Evolutionary conservation across 1,284 basidiomycete species (phyloP).

Genomic region (Moesziomyces antarcticus): DNA sequence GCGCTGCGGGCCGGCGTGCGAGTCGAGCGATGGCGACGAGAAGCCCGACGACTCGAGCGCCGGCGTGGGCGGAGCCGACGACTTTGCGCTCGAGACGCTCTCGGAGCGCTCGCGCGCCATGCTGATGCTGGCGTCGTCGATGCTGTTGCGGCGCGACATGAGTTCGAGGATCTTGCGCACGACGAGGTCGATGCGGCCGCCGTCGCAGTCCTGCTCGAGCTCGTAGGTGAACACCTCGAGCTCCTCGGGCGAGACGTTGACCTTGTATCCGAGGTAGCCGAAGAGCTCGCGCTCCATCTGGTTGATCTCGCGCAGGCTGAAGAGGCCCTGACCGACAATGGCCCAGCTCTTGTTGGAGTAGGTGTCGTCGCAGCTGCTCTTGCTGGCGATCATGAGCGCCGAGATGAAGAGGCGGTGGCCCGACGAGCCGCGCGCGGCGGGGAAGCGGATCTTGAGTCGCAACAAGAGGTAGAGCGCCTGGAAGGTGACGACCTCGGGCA

Average conservation of each 20-base stretch:
- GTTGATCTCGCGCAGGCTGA: slow-evolving; percentile 66
- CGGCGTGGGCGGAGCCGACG: slow-evolving; percentile 30
- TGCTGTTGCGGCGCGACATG: slow-evolving; percentile 36
- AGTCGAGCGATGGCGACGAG: slow-evolving; percentile 43
- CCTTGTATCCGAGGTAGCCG: slow-evolving; percentile 65
- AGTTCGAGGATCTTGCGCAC: slow-evolving; percentile 33
- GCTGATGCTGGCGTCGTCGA: slow-evolving; percentile 10
- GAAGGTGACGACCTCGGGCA: slow-evolving; percentile 64
- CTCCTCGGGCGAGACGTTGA: slow-evolving; percentile 61
- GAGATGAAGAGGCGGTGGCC: slow-evolving; percentile 68
- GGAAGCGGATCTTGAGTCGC: slow-evolving; percentile 66
- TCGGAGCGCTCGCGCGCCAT: slow-evolving; percentile 34
- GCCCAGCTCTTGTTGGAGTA: slow-evolving; percentile 68
- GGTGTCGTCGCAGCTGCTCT: slow-evolving; percentile 67
- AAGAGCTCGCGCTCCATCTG: slow-evolving; percentile 68
- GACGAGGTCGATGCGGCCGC: slow-evolving; percentile 36
- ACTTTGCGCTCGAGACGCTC: slow-evolving; percentile 37
- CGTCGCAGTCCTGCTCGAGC: slow-evolving; percentile 48
- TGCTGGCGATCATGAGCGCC: slow-evolving; percentile 67
- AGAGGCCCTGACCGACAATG: slow-evolving; percentile 67
- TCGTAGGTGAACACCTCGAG: slow-evolving; percentile 58
- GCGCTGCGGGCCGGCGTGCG: slow-evolving; percentile 39
- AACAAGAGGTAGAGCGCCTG: slow-evolving; percentile 64
- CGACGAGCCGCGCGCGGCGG: slow-evolving; percentile 65
- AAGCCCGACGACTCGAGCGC: slow-evolving; percentile 37